These are phyloP conservation scores for Saccharomycopsis oosterbeekiorum DNA, from an alignment of 805 yeast genomes.

Conservation along the genomic window DNA sequence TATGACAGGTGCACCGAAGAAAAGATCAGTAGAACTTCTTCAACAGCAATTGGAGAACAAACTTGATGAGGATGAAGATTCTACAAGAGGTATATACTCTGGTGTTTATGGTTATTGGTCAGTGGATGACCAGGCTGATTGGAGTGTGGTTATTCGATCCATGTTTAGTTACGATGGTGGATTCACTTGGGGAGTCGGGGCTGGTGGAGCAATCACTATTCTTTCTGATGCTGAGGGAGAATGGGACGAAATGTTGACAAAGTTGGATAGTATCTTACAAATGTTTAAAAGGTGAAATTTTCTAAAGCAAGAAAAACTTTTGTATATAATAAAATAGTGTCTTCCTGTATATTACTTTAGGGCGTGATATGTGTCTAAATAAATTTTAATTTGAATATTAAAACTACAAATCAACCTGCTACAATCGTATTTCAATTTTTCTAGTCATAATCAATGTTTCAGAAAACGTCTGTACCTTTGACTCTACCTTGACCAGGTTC, in stretches of 20 bases:
- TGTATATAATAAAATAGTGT: no score
- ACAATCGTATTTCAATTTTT: no score
- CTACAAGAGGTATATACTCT: slow-evolving; percentile 70
- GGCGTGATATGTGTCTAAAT: no score
- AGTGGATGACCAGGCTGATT: slow-evolving; percentile 74
- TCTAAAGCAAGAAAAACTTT: no score
- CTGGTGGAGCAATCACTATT: slow-evolving; percentile 96
- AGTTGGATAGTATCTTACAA: slow-evolving; percentile 71
- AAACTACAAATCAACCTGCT: no score
- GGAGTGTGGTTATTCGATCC: slow-evolving; percentile 93
- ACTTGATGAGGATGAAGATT: slow-evolving; percentile 25
- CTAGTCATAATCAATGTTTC: background rate
- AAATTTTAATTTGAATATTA: no score
- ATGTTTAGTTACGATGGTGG: slow-evolving; percentile 46
- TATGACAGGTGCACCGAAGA: slow-evolving; percentile 99
- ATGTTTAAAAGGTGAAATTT: slow-evolving; percentile 35
- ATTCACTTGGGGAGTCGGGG: slow-evolving; percentile 76
- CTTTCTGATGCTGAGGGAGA: slow-evolving; percentile 76
- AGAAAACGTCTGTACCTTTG: slow-evolving; percentile 11
- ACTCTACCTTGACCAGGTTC: slow-evolving; percentile 17
- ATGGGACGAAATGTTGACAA: slow-evolving; percentile 83
- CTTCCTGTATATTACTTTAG: background rate
- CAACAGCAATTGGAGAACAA: slow-evolving; percentile 31
- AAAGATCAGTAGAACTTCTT: slow-evolving; percentile 77
- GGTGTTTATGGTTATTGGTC: slow-evolving; percentile 98